phyloP scores from a whole-genome alignment of 2,329 filamentous ascomycete species.

The Ascochyta fabae region DNA sequence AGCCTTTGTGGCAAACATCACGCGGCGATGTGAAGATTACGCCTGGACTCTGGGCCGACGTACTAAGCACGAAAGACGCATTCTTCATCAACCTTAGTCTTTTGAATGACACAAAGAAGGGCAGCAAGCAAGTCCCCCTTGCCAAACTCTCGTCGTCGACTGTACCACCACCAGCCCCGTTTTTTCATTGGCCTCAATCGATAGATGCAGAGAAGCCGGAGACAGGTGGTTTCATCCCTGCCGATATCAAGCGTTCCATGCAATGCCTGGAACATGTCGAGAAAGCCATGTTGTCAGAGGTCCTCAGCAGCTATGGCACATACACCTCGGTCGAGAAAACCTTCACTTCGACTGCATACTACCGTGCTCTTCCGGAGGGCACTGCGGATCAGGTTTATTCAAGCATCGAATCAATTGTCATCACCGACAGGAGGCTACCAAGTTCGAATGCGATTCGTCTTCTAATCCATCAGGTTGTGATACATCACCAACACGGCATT shows the following conservation, averaged over 20 bases:
- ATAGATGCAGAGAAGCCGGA: not conserved
- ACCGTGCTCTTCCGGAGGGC: conserved; percentile 29
- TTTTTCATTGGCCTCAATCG: conserved; percentile 37
- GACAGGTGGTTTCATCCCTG: not conserved
- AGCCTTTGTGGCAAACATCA: conserved; percentile 13
- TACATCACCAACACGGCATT: conserved; percentile 19
- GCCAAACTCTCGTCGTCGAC: not conserved
- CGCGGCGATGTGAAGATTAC: conserved; percentile 17
- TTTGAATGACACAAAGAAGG: conserved; percentile 1
- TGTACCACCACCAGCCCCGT: conserved; percentile 17
- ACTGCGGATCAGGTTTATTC: conserved; percentile 12
- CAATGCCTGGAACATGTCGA: conserved; percentile 34
- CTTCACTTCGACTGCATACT: conserved; percentile 37
- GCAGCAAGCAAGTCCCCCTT: not conserved
- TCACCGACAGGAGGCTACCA: not conserved
- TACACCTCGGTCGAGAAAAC: conserved; percentile 24
- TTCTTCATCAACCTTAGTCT: conserved; percentile 33
- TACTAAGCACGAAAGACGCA: conserved; percentile 22
- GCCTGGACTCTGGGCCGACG: conserved; percentile 28
- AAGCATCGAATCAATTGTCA: not conserved
- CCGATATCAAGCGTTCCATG: conserved; percentile 1
- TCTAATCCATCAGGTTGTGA: conserved; percentile 25
- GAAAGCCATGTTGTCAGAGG: conserved; percentile 29
- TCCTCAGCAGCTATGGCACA: conserved; percentile 9
- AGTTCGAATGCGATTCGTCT: not conserved